Evolutionary conservation across 306 rosid species (phyloP).

Genomic region (Quillaja saponaria): DNA sequence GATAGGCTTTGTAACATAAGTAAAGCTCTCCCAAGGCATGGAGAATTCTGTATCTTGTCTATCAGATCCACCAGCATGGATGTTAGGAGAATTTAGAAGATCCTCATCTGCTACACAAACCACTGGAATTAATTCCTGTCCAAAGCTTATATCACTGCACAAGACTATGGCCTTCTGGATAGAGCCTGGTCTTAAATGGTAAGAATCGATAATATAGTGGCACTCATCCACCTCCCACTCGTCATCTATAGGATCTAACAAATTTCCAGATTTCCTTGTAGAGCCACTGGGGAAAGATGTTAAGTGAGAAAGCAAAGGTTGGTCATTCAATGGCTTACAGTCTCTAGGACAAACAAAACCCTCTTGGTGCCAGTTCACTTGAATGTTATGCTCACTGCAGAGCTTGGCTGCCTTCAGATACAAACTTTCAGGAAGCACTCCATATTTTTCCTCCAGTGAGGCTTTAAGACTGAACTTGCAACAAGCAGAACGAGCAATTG

Average conservation of each 20-base stretch:
- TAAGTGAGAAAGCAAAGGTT: slow-evolving; percentile 52
- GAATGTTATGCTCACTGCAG: slow-evolving; percentile 73
- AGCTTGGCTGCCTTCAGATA: slow-evolving; percentile 90
- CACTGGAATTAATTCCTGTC: slow-evolving; percentile 79
- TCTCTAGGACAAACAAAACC: slow-evolving; percentile 80
- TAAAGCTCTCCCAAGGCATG: slow-evolving; percentile 80
- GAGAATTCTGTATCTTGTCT: slow-evolving; percentile 43
- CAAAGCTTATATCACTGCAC: slow-evolving; percentile 90
- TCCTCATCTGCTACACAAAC: slow-evolving; percentile 72
- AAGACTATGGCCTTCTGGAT: slow-evolving; percentile 51
- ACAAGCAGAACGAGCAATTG: slow-evolving; percentile 75
- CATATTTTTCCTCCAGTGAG: slow-evolving; percentile 69
- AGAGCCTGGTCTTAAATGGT: slow-evolving; percentile 47
- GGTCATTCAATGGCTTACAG: slow-evolving; percentile 57
- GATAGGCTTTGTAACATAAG: slow-evolving; percentile 65
- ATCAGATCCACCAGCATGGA: slow-evolving; percentile 34
- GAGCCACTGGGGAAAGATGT: slow-evolving; percentile 51
- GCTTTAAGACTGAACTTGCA: slow-evolving; percentile 73
- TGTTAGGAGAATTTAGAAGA: slow-evolving; percentile 52
- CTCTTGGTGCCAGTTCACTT: slow-evolving; percentile 69
- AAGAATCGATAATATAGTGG: slow-evolving; percentile 65
- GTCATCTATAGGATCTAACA: slow-evolving; percentile 46
- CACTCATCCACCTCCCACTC: slow-evolving; percentile 74
- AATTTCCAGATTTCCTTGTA: slow-evolving; percentile 29
- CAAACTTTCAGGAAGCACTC: slow-evolving; percentile 68